Percentiles rank a stretch among this genome's conserved stretches.
Evolutionary conservation across 177 flowering plant genomes (phyloP).

Genomic region (Vitis hybrid): DNA sequence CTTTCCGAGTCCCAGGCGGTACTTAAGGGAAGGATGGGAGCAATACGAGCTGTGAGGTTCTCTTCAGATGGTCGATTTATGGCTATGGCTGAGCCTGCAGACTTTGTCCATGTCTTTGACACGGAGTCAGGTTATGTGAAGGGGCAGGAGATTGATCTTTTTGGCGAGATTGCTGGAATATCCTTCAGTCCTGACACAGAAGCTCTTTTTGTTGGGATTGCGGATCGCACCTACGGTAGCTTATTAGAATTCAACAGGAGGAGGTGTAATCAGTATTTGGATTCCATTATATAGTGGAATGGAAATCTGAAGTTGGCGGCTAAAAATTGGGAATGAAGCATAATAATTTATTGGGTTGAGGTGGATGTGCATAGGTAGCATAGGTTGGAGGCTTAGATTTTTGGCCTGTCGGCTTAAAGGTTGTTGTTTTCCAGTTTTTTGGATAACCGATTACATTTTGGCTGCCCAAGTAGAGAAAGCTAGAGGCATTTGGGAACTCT

Average conservation of each 20-base stretch:
- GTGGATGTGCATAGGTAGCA: too few species aligned
- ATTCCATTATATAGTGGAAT: constrained; percentile 30
- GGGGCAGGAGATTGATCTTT: constrained; percentile 78
- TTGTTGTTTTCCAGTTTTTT: too few species aligned
- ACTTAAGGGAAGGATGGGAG: constrained; percentile 89
- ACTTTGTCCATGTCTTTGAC: constrained; percentile 83
- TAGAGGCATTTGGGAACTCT: too few species aligned
- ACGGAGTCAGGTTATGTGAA: constrained; percentile 47
- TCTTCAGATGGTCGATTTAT: constrained; percentile 76
- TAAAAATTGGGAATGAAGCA: too few species aligned
- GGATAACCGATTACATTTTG: too few species aligned
- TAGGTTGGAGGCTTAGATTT: too few species aligned
- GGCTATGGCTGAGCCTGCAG: constrained; percentile 98
- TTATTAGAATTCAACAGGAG: constrained; percentile 73
- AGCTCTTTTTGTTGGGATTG: constrained; percentile 80
- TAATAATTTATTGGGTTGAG: too few species aligned
- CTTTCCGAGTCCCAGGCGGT: constrained; percentile 61
- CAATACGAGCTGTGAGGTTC: constrained; percentile 78
- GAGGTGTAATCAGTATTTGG: constrained; percentile 40
- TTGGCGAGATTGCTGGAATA: constrained; percentile 94
- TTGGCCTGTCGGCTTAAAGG: too few species aligned
- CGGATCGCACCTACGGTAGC: constrained; percentile 89
- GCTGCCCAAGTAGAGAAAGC: too few species aligned
- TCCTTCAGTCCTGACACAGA: constrained; percentile 92
- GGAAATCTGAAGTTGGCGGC: too few species aligned